These are phyloP conservation scores for Aspergillus bombycis DNA, from an alignment of 2,329 filamentous ascomycete species.

Conservation along the genomic window DNA sequence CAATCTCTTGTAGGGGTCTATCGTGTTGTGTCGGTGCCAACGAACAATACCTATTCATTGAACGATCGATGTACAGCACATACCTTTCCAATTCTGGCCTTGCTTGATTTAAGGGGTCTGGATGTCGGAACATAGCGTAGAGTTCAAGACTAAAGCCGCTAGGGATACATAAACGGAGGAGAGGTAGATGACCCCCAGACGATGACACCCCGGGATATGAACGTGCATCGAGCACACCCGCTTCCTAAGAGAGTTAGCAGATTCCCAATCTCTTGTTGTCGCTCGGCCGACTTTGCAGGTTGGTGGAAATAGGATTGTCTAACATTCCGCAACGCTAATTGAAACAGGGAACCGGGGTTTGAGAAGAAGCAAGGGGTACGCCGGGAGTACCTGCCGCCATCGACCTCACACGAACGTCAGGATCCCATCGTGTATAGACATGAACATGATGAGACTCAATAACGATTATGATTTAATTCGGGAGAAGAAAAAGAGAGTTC, in stretches of 20 bases:
- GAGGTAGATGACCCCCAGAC: no score
- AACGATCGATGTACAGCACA: neutral
- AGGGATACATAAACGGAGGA: neutral
- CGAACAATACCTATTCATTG: no score
- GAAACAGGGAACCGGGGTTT: neutral
- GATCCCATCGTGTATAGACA: neutral
- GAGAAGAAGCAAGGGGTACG: neutral
- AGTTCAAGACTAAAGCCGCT: neutral
- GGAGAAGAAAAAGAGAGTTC: neutral
- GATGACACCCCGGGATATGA: neutral
- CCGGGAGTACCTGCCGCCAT: neutral
- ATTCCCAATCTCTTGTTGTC: neutral
- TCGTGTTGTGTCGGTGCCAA: no score
- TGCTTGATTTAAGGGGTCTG: neutral
- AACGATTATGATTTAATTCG: neutral
- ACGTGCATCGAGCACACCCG: neutral
- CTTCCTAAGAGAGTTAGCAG: neutral
- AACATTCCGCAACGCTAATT: neutral
- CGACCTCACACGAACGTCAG: neutral
- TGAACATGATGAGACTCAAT: neutral
- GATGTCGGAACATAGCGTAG: neutral
- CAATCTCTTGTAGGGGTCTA: no score
- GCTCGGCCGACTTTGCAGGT: neutral
- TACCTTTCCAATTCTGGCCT: neutral
- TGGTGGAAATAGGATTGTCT: neutral